phyloP scores from a whole-genome alignment of 352 stramenopile species.

The Peronospora farinosa region DNA sequence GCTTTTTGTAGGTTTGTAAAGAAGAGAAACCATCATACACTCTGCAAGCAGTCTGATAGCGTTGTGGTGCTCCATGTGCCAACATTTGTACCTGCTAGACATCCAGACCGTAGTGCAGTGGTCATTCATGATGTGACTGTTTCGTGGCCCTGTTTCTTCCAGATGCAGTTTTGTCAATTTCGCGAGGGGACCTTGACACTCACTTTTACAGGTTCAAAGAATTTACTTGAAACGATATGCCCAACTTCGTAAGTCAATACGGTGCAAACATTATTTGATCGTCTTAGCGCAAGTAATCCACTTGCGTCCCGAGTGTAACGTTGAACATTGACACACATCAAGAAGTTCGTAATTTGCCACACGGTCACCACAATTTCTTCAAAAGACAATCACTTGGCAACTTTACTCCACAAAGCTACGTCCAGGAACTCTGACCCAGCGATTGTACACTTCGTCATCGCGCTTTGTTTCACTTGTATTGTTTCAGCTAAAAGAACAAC shows the following conservation, averaged over 20 bases:
- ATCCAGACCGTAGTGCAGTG: slow-evolving; percentile 47
- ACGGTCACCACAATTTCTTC: slow-evolving; percentile 35
- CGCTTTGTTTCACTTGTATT: slow-evolving; percentile 49
- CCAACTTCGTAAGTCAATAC: no score
- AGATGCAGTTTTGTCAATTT: no score
- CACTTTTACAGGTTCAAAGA: neutral
- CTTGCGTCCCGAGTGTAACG: slow-evolving; percentile 38
- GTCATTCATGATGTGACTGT: no score
- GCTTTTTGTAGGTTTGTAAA: slow-evolving; percentile 39
- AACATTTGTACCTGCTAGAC: slow-evolving; percentile 49
- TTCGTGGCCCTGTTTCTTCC: no score
- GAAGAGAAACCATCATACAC: slow-evolving; percentile 37
- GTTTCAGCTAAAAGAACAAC: neutral
- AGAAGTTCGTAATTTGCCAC: slow-evolving; percentile 52
- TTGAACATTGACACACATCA: slow-evolving; percentile 63
- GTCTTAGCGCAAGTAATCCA: slow-evolving; percentile 12
- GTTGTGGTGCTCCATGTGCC: slow-evolving; percentile 35
- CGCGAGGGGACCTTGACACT: neutral
- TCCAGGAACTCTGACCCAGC: slow-evolving; percentile 41
- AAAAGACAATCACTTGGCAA: slow-evolving; percentile 30
- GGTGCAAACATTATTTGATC: no score
- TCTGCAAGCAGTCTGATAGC: slow-evolving; percentile 19
- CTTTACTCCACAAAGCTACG: slow-evolving; percentile 36
- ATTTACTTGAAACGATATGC: no score
- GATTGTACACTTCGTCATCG: slow-evolving; percentile 50